A percentile compares a stretch with the other conserved stretches of the same genome.
Conservation (phyloP, 192 early-diverging fungal species). For the Coemansia sp. region DNA sequence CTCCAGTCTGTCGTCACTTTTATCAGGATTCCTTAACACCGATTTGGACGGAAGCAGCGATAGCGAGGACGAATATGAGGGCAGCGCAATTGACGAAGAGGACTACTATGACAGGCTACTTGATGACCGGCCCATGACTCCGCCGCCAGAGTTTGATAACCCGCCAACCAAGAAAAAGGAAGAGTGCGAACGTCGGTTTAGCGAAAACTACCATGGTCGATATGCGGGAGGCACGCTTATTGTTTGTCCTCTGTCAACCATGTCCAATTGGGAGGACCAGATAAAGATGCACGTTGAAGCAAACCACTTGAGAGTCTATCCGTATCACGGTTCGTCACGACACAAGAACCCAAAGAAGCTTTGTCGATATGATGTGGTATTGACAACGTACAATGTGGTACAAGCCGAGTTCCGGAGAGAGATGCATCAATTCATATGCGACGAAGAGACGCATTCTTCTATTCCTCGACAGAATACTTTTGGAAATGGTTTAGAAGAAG, state of each 20-base stretch:
- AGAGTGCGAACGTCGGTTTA: conserved; percentile 39
- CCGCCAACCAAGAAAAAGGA: conserved; percentile 34
- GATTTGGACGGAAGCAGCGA: not conserved
- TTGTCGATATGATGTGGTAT: conserved; percentile 66
- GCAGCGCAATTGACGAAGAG: conserved; percentile 7
- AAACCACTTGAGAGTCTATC: conserved; percentile 48
- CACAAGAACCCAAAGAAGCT: conserved; percentile 49
- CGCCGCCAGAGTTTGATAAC: conserved; percentile 47
- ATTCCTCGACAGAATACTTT: conserved; percentile 3
- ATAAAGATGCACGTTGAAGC: conserved; percentile 54
- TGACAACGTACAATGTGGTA: conserved; percentile 73
- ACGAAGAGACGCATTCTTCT: not conserved
- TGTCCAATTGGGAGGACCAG: conserved; percentile 78
- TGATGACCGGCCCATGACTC: conserved; percentile 41
- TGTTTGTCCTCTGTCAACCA: conserved; percentile 69
- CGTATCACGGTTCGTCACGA: conserved; percentile 66
- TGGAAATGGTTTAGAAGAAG: conserved; percentile 43
- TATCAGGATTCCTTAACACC: not conserved
- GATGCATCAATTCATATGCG: conserved; percentile 28
- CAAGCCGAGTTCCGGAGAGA: conserved; percentile 56
- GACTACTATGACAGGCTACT: conserved; percentile 5
- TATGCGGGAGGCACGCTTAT: conserved; percentile 66
- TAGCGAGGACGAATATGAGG: not conserved
- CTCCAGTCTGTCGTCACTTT: not conserved
- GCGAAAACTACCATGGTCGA: conserved; percentile 40